Conservation (phyloP, 1,284 basidiomycete genomes). For the Schizophyllum amplum region DNA sequence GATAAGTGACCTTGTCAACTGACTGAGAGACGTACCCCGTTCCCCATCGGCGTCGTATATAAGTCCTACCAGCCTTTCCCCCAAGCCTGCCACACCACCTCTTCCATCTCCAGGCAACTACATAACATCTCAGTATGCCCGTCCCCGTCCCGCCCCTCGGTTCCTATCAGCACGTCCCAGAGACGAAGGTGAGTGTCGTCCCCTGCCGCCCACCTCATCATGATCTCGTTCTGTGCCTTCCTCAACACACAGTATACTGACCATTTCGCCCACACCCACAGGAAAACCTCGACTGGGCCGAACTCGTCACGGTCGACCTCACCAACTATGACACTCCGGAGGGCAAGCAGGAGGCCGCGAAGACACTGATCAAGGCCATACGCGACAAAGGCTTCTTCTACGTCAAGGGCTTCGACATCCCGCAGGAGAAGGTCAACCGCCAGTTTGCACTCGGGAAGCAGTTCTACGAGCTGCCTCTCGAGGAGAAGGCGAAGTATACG, state of each 20-base stretch:
- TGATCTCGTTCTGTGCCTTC: neutral
- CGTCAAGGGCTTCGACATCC: constrained; percentile 34
- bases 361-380: constrained; percentile 36
- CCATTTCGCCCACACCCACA: constrained; percentile 9
- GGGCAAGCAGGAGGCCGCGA: constrained; percentile 34
- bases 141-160: constrained; percentile 31
- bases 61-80: too few species aligned
- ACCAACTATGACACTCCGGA: constrained; percentile 32
- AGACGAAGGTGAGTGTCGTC: constrained; percentile 39
- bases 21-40: too few species aligned
- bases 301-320: constrained; percentile 43
- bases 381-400: constrained; percentile 40
- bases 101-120: too few species aligned
- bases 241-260: neutral
- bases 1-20: too few species aligned
- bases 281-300: constrained; percentile 42
- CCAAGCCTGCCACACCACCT: too few species aligned
- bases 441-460: constrained; percentile 35
- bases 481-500: constrained; percentile 43
- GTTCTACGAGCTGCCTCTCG: constrained; percentile 39
- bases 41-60: too few species aligned
- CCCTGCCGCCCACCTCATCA: too few species aligned
- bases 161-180: constrained; percentile 36
- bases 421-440: constrained; percentile 27
- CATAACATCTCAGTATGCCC: constrained; percentile 22